These are phyloP conservation scores for Tuber indicum DNA, from an alignment of 495 filamentous ascomycete species.

Conservation along the genomic window DNA sequence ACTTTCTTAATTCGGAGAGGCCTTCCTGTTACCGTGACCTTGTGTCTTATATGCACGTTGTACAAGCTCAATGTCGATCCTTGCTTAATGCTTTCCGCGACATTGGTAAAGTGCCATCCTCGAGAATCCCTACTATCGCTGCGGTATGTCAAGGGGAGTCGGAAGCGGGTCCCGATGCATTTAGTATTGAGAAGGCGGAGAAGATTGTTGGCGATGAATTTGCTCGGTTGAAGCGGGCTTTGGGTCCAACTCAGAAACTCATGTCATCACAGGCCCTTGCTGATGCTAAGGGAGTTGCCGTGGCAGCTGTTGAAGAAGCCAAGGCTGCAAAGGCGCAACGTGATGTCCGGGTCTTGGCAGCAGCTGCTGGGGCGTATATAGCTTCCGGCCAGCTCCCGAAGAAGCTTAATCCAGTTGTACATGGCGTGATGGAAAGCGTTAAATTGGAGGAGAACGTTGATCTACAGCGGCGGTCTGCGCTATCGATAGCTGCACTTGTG, in stretches of 20 bases:
- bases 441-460: constrained; percentile 90
- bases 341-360: constrained; percentile 78
- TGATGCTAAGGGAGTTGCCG: constrained; percentile 62
- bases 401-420: constrained; percentile 83
- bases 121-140: constrained; percentile 70
- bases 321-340: constrained; percentile 68
- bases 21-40: constrained; percentile 80
- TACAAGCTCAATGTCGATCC: constrained; percentile 81
- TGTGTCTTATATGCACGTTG: constrained; percentile 76
- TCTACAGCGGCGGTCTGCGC: constrained; percentile 79
- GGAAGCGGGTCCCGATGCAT: constrained; percentile 82
- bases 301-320: constrained; percentile 69
- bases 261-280: constrained; percentile 66
- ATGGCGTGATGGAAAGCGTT: constrained; percentile 94
- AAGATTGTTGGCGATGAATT: constrained; percentile 77
- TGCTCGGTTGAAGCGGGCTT: constrained; percentile 71
- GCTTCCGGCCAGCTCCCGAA: constrained; percentile 81
- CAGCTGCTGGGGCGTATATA: constrained; percentile 79
- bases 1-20: constrained; percentile 70
- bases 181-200: constrained; percentile 79
- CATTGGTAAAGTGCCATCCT: constrained; percentile 64
- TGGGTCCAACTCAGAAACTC: constrained; percentile 76
- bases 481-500: constrained; percentile 75
- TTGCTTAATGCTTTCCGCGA: constrained; percentile 85
- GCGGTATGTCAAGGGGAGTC: constrained; percentile 87